A percentile compares a stretch with the other conserved stretches of the same genome.
phyloP scores from a whole-genome alignment of 2,329 filamentous ascomycete genomes.

The Pseudogymnoascus sp. region DNA sequence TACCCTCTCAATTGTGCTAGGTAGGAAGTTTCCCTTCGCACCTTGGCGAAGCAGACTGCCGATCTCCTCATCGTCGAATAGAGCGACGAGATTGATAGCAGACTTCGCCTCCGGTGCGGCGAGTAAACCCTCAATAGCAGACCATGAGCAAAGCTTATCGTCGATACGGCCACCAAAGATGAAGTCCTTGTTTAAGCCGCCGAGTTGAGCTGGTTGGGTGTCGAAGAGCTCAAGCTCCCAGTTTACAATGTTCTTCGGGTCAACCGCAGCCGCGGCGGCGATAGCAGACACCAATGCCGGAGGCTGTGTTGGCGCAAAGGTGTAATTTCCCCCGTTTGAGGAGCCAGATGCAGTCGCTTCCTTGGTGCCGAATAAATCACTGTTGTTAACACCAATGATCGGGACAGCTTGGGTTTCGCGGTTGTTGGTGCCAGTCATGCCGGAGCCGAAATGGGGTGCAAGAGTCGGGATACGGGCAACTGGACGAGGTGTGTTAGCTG shows the following conservation, averaged over 20 bases:
- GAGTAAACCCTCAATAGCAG: constrained; percentile 77
- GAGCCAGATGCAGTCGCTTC: constrained; percentile 26
- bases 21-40: constrained; percentile 82
- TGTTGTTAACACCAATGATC: constrained; percentile 81
- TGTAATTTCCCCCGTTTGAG: constrained; percentile 30
- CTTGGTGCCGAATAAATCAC: constrained; percentile 41
- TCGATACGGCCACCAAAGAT: constrained; percentile 95
- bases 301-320: constrained; percentile 79
- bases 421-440: constrained; percentile 63
- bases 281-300: constrained; percentile 79
- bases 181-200: constrained; percentile 84
- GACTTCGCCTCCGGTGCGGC: constrained; percentile 49
- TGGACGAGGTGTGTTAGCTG: constrained; percentile 22
- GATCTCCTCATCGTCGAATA: constrained; percentile 97
- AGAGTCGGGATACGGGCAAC: constrained; percentile 86
- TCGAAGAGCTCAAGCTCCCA: constrained; percentile 98
- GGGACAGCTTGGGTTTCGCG: constrained; percentile 90
- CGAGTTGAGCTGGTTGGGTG: constrained; percentile 73
- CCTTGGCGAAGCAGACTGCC: constrained; percentile 87
- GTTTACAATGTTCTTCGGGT: constrained; percentile 73
- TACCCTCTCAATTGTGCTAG: constrained; percentile 71
- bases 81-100: constrained; percentile 82
- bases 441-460: constrained; percentile 86
- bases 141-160: constrained; percentile 95
- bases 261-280: constrained; percentile 68